Conservation (phyloP, 176 grass and related monocot genomes). For the Oryza glaberrima region DNA sequence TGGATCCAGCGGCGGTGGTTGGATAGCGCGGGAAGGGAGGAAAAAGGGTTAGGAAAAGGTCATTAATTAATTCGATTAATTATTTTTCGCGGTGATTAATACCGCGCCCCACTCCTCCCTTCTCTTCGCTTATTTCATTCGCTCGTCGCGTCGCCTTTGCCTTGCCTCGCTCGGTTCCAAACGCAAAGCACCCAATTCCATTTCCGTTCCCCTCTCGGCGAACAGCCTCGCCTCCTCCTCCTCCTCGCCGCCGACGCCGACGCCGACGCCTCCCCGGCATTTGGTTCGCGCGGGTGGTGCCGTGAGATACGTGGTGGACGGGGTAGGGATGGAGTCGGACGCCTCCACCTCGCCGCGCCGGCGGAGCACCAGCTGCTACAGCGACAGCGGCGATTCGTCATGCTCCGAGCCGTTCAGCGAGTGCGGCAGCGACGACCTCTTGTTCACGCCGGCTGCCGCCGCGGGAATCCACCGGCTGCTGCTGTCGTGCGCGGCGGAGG, state of each 20-base stretch:
- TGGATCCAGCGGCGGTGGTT: constrained; percentile 3
- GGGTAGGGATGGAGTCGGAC: constrained; percentile 51
- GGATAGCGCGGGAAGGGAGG: neutral
- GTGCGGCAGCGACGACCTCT: constrained; percentile 70
- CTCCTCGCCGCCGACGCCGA: neutral
- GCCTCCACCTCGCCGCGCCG: constrained; percentile 52
- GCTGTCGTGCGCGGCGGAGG: constrained; percentile 61
- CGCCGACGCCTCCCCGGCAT: neutral
- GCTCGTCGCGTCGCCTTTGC: neutral
- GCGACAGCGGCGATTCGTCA: constrained; percentile 79
- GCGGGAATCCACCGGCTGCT: constrained; percentile 62
- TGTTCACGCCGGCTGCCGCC: constrained; percentile 34
- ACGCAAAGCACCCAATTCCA: constrained; percentile 56
- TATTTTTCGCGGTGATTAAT: neutral
- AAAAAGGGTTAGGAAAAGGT: neutral
- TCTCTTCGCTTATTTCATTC: constrained; percentile 37
- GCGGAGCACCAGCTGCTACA: constrained; percentile 62
- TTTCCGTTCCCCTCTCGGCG: constrained; percentile 17
- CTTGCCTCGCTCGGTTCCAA: constrained; percentile 1
- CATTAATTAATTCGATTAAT: constrained; percentile 32
- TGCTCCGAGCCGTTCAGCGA: constrained; percentile 82
- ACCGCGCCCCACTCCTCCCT: neutral
- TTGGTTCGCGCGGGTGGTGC: neutral
- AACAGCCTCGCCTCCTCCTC: neutral
- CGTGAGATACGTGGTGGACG: neutral